A percentile compares a stretch with the other conserved stretches of the same genome.
phyloP scores from a whole-genome alignment of 768 basidiomycete species.

The Lentinula edodes region DNA sequence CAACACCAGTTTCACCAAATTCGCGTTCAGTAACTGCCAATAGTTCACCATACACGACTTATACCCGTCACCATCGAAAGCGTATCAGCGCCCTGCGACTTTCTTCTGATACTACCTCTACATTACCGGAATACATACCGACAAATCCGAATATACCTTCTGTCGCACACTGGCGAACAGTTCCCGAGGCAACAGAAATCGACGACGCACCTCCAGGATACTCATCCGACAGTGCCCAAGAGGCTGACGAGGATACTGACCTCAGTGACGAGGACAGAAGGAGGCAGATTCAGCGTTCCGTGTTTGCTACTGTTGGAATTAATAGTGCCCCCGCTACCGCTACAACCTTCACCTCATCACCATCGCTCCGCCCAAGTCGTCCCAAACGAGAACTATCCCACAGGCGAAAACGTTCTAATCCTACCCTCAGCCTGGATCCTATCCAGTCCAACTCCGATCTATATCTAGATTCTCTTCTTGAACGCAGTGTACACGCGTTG shows the following conservation, averaged over 20 bases:
- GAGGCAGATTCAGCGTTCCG: not conserved
- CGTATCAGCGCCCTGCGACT: conserved; percentile 50
- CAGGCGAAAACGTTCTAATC: not conserved
- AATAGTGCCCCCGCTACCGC: conserved; percentile 11
- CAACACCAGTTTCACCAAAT: not conserved
- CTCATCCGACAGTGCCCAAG: conserved; percentile 73
- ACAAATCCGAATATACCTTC: conserved; percentile 13
- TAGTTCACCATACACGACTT: conserved; percentile 7
- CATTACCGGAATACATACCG: conserved; percentile 59
- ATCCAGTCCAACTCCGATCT: conserved; percentile 31
- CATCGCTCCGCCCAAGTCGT: conserved; percentile 15
- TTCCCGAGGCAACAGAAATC: not conserved
- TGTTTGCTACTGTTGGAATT: not conserved
- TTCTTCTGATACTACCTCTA: conserved; percentile 61
- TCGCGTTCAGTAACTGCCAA: conserved; percentile 10
- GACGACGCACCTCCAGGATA: conserved; percentile 57
- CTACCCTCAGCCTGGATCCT: conserved; percentile 2
- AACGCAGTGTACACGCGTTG: conserved; percentile 77
- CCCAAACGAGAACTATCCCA: conserved; percentile 10
- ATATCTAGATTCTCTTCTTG: conserved; percentile 72
- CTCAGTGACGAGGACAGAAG: conserved; percentile 3
- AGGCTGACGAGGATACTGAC: conserved; percentile 68
- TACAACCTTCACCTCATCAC: conserved; percentile 8
- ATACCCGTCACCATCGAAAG: conserved; percentile 38
- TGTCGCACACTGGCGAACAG: conserved; percentile 23